Evolutionary conservation across 495 filamentous ascomycete genomes (phyloP), one percentile per base, ranked within the genome.

Genomic region (Hyaloscypha hepaticicola): DNA sequence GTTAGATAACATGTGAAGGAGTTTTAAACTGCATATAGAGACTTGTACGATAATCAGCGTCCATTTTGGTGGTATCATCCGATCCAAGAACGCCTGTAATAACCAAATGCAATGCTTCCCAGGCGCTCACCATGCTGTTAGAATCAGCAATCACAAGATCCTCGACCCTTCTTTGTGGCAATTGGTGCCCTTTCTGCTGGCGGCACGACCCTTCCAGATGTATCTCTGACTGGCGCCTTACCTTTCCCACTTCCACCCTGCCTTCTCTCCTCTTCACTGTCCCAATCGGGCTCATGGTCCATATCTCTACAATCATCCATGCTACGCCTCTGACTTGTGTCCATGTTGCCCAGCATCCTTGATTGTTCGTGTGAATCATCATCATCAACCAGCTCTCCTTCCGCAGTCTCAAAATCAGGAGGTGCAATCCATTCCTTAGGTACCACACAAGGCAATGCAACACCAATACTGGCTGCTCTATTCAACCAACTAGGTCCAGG

Each of bases 391-490:
- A 90, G 72, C 72, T 87, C 86, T 56, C 88, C 88, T 53, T 90
- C 88, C 3, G 85, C 85, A 9, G 85, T 86, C 26, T 90, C 88
- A 66, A 83, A 84, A 63, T 92, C 90, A 1, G 90, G 90, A 16
- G 88, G 83, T 48, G 86, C 85, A 60, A 92, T 85, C 90, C 90
- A 93, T 69, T 91, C 89, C 49, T 80, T 78, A 16, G 90, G 90
- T 31, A 94, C 90, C 11, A 94, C 83, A 71, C 90, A 94, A 0
- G 90, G 90, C 27, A 93, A 72, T 7, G 87, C 86, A 26, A 90
- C 81, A 14, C 90, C 90, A 53, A 94, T 89, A 61, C 80, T 84
- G 3, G 90, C 90, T 0, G 90, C 90, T n/a, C 90, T 82, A 72
- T 93, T 93, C 31, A 94, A 72, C 83, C 88, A 94, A 2, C 72